Base-by-base conservation (phyloP, 352 stramenopile species). In the Pythium periplocum region DNA sequence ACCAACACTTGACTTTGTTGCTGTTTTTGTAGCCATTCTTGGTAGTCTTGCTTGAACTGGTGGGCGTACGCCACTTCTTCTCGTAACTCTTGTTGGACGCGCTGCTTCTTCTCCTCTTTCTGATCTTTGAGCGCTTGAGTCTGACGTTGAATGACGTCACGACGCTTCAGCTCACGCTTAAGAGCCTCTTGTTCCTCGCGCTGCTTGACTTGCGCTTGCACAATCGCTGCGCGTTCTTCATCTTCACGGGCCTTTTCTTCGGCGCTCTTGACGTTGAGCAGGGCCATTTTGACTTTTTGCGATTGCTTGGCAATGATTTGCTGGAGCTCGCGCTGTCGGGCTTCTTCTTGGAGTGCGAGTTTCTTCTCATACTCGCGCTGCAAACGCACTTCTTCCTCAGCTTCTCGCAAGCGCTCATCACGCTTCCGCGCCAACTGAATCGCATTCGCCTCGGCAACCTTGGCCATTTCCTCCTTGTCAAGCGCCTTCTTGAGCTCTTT, bases 181-280 rank as follows among this genome's bases (percentile, higher is more conserved):
- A 62, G 45, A 26, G 72, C 55, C 48, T 81, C 59, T 42, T 71
- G 51, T 7, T 73, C 53, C 35, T 86, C 68, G 41, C 64, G 62
- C 52, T 64, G 56, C 8, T 66, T 56, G 39, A 83, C 53, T 43
- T 74, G 65, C 3, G 58, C 57, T 51, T 87, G 77, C 8, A 84
- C 53, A 5, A 52, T 56, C 6, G 64, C 61, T 5, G 71, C 71
- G 43, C 71, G 73, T 40, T 64, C 59, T 55, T 85, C 73, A 62
- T 87, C 74, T 51, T 86, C 72, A 26, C 62, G 69, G 0, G 72
- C 69, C 51, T 79, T 80, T 57, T 85, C 73, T 33, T 87, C 68
- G 11, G 70, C 71, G 48, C 56, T 85, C 59, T 83, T 83, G 26
- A 84, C 74, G 40, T 84, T 84, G 0, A 83, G 56, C 36, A 84